Conservation (phyloP, 73 alveolate species). For the Paramecium sonneborni region DNA sequence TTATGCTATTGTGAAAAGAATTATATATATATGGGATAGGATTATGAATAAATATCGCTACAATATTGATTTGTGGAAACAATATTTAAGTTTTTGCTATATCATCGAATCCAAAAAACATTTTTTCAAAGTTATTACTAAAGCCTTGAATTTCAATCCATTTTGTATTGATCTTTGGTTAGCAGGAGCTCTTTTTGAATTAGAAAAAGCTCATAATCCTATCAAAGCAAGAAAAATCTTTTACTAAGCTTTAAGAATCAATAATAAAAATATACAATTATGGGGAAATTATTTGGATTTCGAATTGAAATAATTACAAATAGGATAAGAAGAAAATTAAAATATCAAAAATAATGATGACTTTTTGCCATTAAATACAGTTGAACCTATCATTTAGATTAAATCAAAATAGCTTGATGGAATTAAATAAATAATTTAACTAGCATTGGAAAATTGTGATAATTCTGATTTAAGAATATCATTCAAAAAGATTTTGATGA, state of each 20-base stretch:
- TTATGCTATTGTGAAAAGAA: slow-evolving; percentile 65
- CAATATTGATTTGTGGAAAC: slow-evolving; percentile 61
- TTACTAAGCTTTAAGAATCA: slow-evolving; percentile 27
- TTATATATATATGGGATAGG: slow-evolving; percentile 62
- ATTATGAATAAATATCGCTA: slow-evolving; percentile 62
- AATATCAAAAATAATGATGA: not conserved
- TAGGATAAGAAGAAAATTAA: not conserved
- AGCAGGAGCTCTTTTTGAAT: slow-evolving; percentile 57
- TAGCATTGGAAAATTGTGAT: slow-evolving; percentile 30
- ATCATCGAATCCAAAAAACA: slow-evolving; percentile 56
- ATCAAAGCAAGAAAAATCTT: slow-evolving; percentile 65
- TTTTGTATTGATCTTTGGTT: slow-evolving; percentile 58
- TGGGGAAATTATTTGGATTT: slow-evolving; percentile 39
- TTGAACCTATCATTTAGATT: not conserved
- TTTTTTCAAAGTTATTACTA: slow-evolving; percentile 61
- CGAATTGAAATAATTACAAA: not conserved
- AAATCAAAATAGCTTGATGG: slow-evolving; percentile 8
- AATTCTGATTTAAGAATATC: not conserved
- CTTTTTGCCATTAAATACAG: not conserved
- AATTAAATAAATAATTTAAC: not conserved
- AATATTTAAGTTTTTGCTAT: slow-evolving; percentile 61
- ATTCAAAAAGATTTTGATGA: not conserved
- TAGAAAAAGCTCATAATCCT: slow-evolving; percentile 55
- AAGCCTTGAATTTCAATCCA: slow-evolving; percentile 62
- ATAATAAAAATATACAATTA: not conserved